Percentiles rank a stretch among this genome's conserved stretches.
These are phyloP conservation scores for Suillus clintonianus DNA, from an alignment of 768 basidiomycete genomes.

Conservation along the genomic window DNA sequence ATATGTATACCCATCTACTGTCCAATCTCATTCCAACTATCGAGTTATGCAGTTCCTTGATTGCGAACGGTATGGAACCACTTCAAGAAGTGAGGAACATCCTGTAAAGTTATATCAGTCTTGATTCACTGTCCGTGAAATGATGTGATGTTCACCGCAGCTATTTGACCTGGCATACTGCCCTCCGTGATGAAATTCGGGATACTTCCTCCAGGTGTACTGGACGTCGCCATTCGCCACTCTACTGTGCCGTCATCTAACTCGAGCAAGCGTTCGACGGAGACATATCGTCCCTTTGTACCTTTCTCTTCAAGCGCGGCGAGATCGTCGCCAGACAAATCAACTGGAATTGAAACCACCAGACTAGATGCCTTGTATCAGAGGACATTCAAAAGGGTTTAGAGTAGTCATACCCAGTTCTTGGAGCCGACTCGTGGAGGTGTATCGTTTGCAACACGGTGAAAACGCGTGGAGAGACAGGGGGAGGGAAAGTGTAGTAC, in stretches of 20 bases:
- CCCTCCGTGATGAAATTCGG: constrained; percentile 64
- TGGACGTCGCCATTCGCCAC: constrained; percentile 82
- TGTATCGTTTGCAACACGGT: constrained; percentile 70
- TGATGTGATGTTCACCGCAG: constrained; percentile 42
- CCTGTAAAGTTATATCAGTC: constrained; percentile 40
- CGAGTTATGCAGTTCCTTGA: constrained; percentile 4
- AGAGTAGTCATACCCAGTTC: constrained; percentile 53
- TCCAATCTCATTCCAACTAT: neutral
- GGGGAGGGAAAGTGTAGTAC: constrained; percentile 71
- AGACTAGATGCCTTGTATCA: constrained; percentile 19
- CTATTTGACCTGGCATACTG: constrained; percentile 62
- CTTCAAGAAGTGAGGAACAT: constrained; percentile 70
- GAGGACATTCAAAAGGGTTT: neutral
- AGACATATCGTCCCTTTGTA: constrained; percentile 66
- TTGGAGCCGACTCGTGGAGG: constrained; percentile 49
- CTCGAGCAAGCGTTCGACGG: constrained; percentile 66
- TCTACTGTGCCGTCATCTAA: constrained; percentile 64
- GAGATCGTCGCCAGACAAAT: constrained; percentile 58
- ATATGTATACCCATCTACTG: neutral
- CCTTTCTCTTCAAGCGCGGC: constrained; percentile 64
- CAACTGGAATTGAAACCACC: constrained; percentile 66
- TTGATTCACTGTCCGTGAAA: neutral
- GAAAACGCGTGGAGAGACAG: constrained; percentile 74
- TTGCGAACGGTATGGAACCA: constrained; percentile 52
- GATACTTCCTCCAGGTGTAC: constrained; percentile 68